These are phyloP conservation scores for Hymenochaete sp. DNA, from an alignment of 1,284 basidiomycete genomes.

Conservation along the genomic window DNA sequence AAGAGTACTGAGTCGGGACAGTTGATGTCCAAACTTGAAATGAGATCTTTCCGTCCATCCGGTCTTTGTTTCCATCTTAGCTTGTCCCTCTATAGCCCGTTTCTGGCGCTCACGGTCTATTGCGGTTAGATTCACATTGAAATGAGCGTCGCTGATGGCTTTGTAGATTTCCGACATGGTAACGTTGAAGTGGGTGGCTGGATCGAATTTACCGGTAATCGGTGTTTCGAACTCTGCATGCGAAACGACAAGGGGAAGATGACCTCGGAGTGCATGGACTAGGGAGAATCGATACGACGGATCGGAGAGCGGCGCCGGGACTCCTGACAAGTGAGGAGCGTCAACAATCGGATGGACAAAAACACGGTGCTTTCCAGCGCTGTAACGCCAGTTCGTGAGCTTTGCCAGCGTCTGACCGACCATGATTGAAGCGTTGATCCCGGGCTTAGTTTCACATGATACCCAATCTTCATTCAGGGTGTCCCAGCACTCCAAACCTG, in stretches of 20 bases:
- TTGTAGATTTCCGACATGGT: conserved; percentile 21
- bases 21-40: too few relatives aligned
- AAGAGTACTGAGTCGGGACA: too few relatives aligned
- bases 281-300: conserved; percentile 23
- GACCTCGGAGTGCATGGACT: conserved; percentile 26
- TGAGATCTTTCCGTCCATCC: too few relatives aligned
- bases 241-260: conserved; percentile 20
- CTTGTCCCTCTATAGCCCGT: background rate
- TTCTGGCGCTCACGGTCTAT: conserved; percentile 21
- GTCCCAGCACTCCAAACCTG: conserved; percentile 26
- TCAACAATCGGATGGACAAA: conserved; percentile 20
- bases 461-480: conserved; percentile 20
- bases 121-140: conserved; percentile 25
- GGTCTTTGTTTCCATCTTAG: background rate
- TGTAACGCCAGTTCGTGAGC: conserved; percentile 25
- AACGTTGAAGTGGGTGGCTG: conserved; percentile 20
- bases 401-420: conserved; percentile 24
- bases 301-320: conserved; percentile 10
- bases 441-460: conserved; percentile 24
- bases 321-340: background rate
- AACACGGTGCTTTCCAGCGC: conserved; percentile 25
- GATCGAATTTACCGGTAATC: conserved; percentile 21
- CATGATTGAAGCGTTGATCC: conserved; percentile 25
- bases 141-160: conserved; percentile 22
- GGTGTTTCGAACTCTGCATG: conserved; percentile 20